Evolutionary conservation across 495 filamentous ascomycete genomes (phyloP).

Genomic region (Penicillium parvum): DNA sequence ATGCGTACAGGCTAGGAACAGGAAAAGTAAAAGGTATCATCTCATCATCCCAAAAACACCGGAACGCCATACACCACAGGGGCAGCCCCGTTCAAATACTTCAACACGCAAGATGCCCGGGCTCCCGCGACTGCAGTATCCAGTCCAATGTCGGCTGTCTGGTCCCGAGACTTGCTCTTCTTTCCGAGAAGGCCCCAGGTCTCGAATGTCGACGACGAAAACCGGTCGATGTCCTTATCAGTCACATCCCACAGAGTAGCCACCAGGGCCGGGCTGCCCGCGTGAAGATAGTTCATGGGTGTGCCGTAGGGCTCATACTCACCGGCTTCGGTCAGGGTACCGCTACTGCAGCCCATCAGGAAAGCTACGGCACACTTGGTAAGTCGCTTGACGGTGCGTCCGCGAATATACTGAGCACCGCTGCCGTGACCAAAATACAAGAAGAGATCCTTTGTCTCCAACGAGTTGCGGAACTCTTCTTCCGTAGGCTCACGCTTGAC

Average conservation of each 20-base stretch:
- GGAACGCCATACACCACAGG: constrained; percentile 93
- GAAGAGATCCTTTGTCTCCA: constrained; percentile 61
- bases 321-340: constrained; percentile 69
- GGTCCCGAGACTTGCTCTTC: constrained; percentile 16
- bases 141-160: constrained; percentile 40
- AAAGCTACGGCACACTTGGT: constrained; percentile 74
- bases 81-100: constrained; percentile 88
- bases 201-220: constrained; percentile 69
- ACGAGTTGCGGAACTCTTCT: constrained; percentile 61
- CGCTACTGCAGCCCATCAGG: constrained; percentile 89
- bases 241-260: constrained; percentile 97
- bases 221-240: constrained; percentile 92
- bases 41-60: constrained; percentile 59
- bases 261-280: constrained; percentile 75
- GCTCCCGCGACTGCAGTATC: constrained; percentile 75
- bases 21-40: constrained; percentile 1
- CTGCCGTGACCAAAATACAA: constrained; percentile 96
- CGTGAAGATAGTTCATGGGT: constrained; percentile 84
- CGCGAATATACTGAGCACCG: constrained; percentile 89
- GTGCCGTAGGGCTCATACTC: constrained; percentile 87
- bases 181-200: constrained; percentile 71
- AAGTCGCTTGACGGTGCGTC: constrained; percentile 70
- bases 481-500: constrained; percentile 67
- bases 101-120: constrained; percentile 70
- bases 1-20: too few species aligned